Evolutionary conservation across 495 filamentous ascomycete genomes (phyloP), one percentile per base, ranked within the genome.

Genomic region (Aspergillus wentii): DNA sequence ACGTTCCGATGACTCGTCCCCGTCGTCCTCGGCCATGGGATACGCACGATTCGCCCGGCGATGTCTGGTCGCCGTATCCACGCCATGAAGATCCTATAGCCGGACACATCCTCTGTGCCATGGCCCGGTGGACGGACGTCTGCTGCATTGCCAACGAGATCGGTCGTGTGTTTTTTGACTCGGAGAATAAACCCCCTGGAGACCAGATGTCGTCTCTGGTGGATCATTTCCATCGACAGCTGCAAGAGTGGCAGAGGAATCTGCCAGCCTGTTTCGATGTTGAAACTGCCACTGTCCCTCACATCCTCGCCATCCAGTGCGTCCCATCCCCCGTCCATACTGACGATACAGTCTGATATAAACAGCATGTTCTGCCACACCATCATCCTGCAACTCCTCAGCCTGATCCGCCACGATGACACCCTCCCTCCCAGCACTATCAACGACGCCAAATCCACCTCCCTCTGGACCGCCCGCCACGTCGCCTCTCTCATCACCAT

Each of bases 41-140:
- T 5, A 30, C 33, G 10, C 49, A 48, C 29, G 35, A 49, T 4
- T 33, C 53, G n/a, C 43, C 56, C 13, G 38, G 31, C 8, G 57
- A 62, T 15, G 23, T 44, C 1, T 67, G 63, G 61, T 35, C 39
- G 1, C 52, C 56, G 1, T 67, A 62, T 39, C 63, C 63, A 4
- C 30, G 38, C 8, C 33, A 27, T 5, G 33, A 35, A 0, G 49
- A 59, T 7, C 39, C 40, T 1, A 41, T 54, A 7, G 37, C 43
- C 4, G 53, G 56, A 6, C 61, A 64, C 33, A 38, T 49, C 8
- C 21, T 35, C 14, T 61, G 55, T 34, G 41, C 62, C 2, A 54
- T 62, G 17, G 47, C 54, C 25, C 46, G 47, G 9, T 49, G 56
- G 46, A 48, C 43, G 16, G 50, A 57, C 10, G 17, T 64, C 21